Evolutionary conservation across 495 filamentous ascomycete genomes (phyloP), one percentile per base, ranked within the genome.

Genomic region (Aspergillus baeticus): DNA sequence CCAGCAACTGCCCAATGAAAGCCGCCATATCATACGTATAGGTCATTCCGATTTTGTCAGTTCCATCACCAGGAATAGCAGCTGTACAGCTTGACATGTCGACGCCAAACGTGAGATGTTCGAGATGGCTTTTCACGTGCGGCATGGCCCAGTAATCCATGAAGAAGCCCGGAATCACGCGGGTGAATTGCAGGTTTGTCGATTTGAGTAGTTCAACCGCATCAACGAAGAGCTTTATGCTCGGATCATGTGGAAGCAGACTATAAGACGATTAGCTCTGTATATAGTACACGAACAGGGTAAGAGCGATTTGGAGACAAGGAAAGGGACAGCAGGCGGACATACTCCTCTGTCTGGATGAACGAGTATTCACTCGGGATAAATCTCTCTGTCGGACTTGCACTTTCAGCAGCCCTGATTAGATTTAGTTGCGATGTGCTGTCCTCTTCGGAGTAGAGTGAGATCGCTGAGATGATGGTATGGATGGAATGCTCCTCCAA

Each of bases 141-240:
- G 78, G 80, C 66, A 80, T 72, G 29, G 74, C 77, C 64, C 68
- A 84, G 61, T 81, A 83, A 59, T 85, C 80, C 66, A 82, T 74
- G 57, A 84, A 83, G 61, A 73, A 77, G 2, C 80, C 82, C 22
- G 71, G 77, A 35, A 71, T 65, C 31, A 83, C 69, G 5, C 68
- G 62, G 26, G 81, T 85, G 42, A 66, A 80, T 54, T 82, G 67
- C 15, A 84, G 72, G 10, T 63, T 53, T 0, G 57, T 29, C 31
- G 67, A 57, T 34, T 68, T 63, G 5, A 75, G 58, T 13, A 60
- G 44, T n/a, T 65, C 33, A 0, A 63, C 71, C 3, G 72, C 71
- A 38, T 65, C 64, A 1, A 75, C 63, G 62, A 67, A 72, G 47
- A 57, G 68, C 47, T 71, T 51, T 21, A 72, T 74, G 36, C 66